Conservation (phyloP, 225 moss, liverwort and hornwort species). For the Sphagnum contortum region DNA sequence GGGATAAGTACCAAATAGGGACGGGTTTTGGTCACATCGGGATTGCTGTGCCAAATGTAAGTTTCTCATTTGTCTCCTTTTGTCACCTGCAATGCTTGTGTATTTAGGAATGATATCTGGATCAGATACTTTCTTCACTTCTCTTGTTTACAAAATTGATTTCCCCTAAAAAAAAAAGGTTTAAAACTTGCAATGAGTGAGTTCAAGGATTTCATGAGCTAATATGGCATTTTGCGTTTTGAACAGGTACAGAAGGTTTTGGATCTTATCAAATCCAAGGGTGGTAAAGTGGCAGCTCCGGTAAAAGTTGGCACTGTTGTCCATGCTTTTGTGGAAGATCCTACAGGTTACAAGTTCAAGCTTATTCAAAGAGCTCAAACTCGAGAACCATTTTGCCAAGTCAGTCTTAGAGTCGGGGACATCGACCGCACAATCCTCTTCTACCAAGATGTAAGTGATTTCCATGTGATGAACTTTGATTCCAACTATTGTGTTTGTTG, state of each 20-base stretch:
- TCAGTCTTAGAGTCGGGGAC: slow-evolving; percentile 20
- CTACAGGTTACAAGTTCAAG: slow-evolving; percentile 38
- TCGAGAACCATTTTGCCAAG: slow-evolving; percentile 21
- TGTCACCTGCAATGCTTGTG: no score
- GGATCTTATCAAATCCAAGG: slow-evolving; percentile 19
- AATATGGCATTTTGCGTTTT: not conserved
- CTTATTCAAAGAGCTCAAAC: slow-evolving; percentile 16
- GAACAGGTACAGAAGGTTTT: slow-evolving; percentile 21
- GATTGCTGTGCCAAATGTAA: slow-evolving; percentile 24
- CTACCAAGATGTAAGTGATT: slow-evolving; percentile 34
- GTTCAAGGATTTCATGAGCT: not conserved
- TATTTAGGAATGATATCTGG: no score
- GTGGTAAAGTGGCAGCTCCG: slow-evolving; percentile 12
- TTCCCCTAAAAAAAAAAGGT: not conserved
- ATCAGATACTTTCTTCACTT: no score
- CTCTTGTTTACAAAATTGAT: no score
- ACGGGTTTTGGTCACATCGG: slow-evolving; percentile 22
- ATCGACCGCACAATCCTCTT: slow-evolving; percentile 26
- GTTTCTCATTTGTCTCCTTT: not conserved
- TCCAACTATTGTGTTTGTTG: no score
- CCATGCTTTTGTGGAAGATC: slow-evolving; percentile 25
- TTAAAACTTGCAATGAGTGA: not conserved
- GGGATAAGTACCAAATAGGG: slow-evolving; percentile 18
- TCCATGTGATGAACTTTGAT: not conserved
- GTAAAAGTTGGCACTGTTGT: slow-evolving; percentile 6